Base-by-base conservation (phyloP, 2,329 filamentous ascomycete species). In the Aspergillus fischeri region DNA sequence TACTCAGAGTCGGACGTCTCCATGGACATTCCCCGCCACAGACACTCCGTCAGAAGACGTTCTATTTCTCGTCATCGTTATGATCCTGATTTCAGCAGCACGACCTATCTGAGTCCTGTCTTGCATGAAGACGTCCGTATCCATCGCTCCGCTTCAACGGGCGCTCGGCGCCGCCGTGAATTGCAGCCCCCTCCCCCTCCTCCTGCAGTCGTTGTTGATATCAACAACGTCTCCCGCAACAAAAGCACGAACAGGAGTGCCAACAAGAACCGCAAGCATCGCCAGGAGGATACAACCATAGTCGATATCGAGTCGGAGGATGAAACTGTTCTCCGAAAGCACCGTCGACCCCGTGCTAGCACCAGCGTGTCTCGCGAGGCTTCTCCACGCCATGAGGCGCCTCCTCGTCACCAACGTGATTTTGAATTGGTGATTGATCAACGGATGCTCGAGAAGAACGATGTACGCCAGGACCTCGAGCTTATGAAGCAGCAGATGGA, bases 1-100 rank as follows among this genome's bases (percentile, higher is more conserved):
- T 70, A 63, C 53, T 72, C 70, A 27, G 73, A 75, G 57, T 70
- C 72, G 11, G 73, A 75, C 47, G 47, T 69, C 55, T 74, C 71
- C 25, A 66, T 73, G 65, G 66, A 62, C 35, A 49, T 52, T 49
- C 60, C 54, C 65, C 60, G 61, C 42, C 61, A 60, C 21, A 63
- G 58, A 47, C 60, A 65, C 24, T 53, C 58, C 17, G 49, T 69
- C 47, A 64, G 66, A 29, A 65, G 64, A 35, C 73, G 72, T 49
- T 75, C 73, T 25, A 50, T 65, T 44, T 75, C 73, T 25, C 72
- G 72, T 32, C 65, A 63, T 49, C 72, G 67, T 28, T 62, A 53
- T 47, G 53, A 53, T 24, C 67, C 67, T 10, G 64, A 67, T 8
- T 49, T 56, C 32, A 61, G 60, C 45, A 69, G 64, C 54, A 64